Conservation (phyloP, 768 basidiomycete genomes). For the Leccinum longicurvipes region DNA sequence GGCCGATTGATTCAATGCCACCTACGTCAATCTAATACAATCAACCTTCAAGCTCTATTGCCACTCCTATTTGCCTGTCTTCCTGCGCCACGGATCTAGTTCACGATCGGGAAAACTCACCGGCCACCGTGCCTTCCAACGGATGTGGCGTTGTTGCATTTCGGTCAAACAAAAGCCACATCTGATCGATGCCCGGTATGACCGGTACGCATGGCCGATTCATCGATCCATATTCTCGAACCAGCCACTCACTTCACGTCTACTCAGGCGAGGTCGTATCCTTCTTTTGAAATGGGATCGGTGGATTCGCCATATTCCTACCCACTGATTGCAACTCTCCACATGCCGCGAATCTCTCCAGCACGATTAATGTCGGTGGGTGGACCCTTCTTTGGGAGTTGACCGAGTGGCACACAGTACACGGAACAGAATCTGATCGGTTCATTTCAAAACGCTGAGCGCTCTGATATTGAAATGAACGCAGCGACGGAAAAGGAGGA, state of each 20-base stretch:
- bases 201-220: slow-evolving; percentile 1
- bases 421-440: not conserved
- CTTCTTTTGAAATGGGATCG: not conserved
- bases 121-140: not conserved
- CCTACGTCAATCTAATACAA: not conserved
- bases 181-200: slow-evolving; percentile 6
- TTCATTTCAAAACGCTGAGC: not conserved
- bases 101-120: not conserved
- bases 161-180: slow-evolving; percentile 3
- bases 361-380: not conserved
- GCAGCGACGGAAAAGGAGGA: slow-evolving; percentile 6
- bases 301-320: slow-evolving; percentile 10
- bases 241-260: not conserved
- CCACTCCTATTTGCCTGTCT: not conserved
- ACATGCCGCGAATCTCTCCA: slow-evolving; percentile 7
- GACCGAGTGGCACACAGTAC: slow-evolving; percentile 1
- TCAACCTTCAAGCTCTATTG: not conserved
- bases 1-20: not conserved
- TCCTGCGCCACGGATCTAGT: not conserved
- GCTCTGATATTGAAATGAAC: not conserved
- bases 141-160: slow-evolving; percentile 3
- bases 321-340: not conserved
- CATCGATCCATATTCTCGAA: not conserved
- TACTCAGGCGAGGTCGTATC: not conserved
- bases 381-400: not conserved